Evolutionary conservation across 257 asterid species (phyloP), one percentile per base, ranked within the genome.

Genomic region (Solanum infundibuliforme): DNA sequence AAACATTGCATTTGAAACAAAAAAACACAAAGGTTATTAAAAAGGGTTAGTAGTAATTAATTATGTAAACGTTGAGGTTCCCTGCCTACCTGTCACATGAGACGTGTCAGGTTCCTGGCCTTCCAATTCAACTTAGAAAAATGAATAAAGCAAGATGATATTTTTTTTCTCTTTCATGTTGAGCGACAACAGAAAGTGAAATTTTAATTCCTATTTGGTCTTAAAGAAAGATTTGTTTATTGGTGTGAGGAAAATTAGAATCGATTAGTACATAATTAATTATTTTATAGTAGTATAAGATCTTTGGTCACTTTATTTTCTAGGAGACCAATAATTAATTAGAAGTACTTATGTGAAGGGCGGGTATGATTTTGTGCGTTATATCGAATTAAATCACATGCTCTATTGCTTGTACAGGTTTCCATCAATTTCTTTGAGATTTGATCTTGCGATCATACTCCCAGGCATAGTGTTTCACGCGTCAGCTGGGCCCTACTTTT

Each of bases 121-220:
- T 43, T 79, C 38, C 16, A 79, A 14, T 3, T 27, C 27, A 79
- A 79, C 31, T 35, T 27, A 3, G 29, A 43, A 27, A 43, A 14
- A 27, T 69, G 21, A 2, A 43, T 13, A 79, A 79, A 79, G 14
- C 3, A 39, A 3, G 8, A 43, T 27, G 66, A 79, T 27, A 13
- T 43, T 79, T 79, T 14, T 14, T 43, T 79, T 79, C 85, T 79
- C 85, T 79, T 16, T 79, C 85, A 43, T 43, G 39, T 79, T 35
- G 10, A 25, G n/a, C 35, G 84, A 79, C 66, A 43, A 27, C 4
- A 5, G 38, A 27, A 79, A 43, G 85, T 43, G 85, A 79, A 39
- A 5, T 46, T 79, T 43, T 35, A 43, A 79, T 79, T 25, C 27
- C 39, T 38, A 79, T 13, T 79, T 79, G 66, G 25, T 25, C 13